Percentiles rank a stretch among this genome's conserved stretches.
Conservation (phyloP, 768 basidiomycete genomes). For the Tulasnella calospora region DNA sequence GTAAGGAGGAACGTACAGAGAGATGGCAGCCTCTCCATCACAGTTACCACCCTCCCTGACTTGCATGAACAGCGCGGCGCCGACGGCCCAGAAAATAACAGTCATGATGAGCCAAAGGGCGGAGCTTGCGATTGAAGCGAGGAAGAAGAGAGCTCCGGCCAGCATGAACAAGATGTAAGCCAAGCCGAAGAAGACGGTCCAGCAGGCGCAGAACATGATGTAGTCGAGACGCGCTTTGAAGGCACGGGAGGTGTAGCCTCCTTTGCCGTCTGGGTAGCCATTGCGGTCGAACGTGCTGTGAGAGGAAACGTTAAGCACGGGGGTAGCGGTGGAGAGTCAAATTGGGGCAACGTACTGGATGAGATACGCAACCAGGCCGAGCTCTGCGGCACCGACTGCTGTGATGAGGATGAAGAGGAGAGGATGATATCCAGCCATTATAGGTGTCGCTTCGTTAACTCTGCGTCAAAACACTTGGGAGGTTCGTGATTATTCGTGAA, state of each 20-base stretch:
- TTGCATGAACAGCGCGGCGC: slow-evolving; percentile 61
- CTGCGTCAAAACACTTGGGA: not conserved
- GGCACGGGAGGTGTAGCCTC: slow-evolving; percentile 10
- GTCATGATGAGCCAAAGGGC: slow-evolving; percentile 67
- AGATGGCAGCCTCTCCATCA: slow-evolving; percentile 48
- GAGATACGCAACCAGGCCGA: slow-evolving; percentile 69
- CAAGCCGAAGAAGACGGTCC: slow-evolving; percentile 68
- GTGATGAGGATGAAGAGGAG: slow-evolving; percentile 52
- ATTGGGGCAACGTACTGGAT: slow-evolving; percentile 63
- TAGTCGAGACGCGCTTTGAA: slow-evolving; percentile 44
- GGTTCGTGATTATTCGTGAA: not conserved
- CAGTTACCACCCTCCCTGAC: slow-evolving; percentile 61
- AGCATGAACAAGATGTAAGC: slow-evolving; percentile 69
- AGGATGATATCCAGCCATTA: slow-evolving; percentile 43
- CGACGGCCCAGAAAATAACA: slow-evolving; percentile 61
- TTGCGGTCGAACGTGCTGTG: slow-evolving; percentile 25
- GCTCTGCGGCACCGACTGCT: slow-evolving; percentile 62
- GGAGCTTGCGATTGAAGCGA: slow-evolving; percentile 56
- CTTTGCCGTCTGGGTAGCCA: slow-evolving; percentile 5
- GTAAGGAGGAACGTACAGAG: slow-evolving; percentile 40
- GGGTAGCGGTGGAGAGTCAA: slow-evolving; percentile 35
- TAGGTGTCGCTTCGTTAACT: slow-evolving; percentile 31
- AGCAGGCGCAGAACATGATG: slow-evolving; percentile 61
- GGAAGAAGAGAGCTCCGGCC: slow-evolving; percentile 46
- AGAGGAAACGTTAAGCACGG: slow-evolving; percentile 58